Evolutionary conservation across 495 filamentous ascomycete species (phyloP).

Genomic region (Daldinia childiae): DNA sequence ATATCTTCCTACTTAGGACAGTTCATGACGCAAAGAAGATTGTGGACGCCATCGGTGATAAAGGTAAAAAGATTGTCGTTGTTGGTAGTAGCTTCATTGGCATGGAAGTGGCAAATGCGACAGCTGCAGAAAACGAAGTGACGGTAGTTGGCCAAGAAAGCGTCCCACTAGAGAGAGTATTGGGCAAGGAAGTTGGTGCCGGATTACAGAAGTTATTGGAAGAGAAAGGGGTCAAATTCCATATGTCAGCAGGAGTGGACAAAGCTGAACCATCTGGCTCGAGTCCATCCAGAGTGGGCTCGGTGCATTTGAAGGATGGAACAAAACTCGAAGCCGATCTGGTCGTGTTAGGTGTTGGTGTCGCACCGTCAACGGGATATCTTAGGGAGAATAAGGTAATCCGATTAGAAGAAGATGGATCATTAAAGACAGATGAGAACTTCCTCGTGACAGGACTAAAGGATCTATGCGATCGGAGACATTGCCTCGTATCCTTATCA

Average conservation of each 20-base stretch:
- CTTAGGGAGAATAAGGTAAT: constrained; percentile 76
- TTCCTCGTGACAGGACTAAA: constrained; percentile 77
- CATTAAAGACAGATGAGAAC: constrained; percentile 76
- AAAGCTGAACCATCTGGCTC: constrained; percentile 75
- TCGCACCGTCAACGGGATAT: constrained; percentile 85
- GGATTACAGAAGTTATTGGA: constrained; percentile 81
- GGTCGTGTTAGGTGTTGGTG: constrained; percentile 90
- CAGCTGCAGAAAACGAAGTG: constrained; percentile 77
- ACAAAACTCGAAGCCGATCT: constrained; percentile 85
- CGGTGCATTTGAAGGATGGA: constrained; percentile 86
- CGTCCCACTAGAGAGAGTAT: constrained; percentile 84
- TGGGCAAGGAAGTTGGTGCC: constrained; percentile 82
- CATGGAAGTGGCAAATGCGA: constrained; percentile 90
- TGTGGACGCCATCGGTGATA: constrained; percentile 77
- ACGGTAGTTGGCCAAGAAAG: constrained; percentile 95
- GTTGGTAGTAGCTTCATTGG: constrained; percentile 94
- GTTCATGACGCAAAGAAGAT: constrained; percentile 81
- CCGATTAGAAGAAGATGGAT: constrained; percentile 80
- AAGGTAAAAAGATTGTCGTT: constrained; percentile 90
- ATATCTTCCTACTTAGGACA: constrained; percentile 84
- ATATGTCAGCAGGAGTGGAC: constrained; percentile 80
- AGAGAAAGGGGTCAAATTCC: constrained; percentile 87
- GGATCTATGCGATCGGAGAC: constrained; percentile 93
- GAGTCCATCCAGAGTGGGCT: constrained; percentile 75
- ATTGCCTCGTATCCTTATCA: constrained; percentile 96